Evolutionary conservation across 306 rosid species (phyloP), one percentile per base, ranked within the genome.

Genomic region (Quercus alba): DNA sequence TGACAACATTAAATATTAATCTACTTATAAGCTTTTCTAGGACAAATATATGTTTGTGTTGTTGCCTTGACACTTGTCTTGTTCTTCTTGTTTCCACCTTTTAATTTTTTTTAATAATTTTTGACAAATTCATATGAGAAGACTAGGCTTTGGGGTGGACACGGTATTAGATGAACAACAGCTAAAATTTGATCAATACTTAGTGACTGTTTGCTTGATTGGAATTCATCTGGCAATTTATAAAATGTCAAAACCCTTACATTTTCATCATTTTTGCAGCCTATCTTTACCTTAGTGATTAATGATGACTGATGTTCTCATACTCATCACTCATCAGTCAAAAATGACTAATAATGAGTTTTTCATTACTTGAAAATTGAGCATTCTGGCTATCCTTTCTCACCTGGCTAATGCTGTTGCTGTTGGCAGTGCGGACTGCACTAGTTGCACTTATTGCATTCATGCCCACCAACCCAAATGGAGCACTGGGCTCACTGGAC

Each of bases 381-480:
- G 21, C 35, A 28, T 23, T 20, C n/a, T 46, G 58, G 33, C 75
- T 23, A 25, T 12, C 41, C 35, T 49, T 57, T 31, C 13, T 75
- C 5, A 31, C 62, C 35, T 80, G 71, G 51, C 68, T 88, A 70
- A 72, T 74, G 30, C 74, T 21, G 58, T 77, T 70, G 66, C 11
- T 81, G 80, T 75, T 84, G 82, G 81, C 87, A 96, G 99, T 96
- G 54, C 92, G 99, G 75, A 96, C 99, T 73, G 99, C 99, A 79
- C 81, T 96, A 67, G 97, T 93, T 82, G 99, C 99, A 5, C 84
- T 96, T 56, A 91, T 96, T 85, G 99, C 99, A 21, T 96, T 93
- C 86, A 93, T 96, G 99, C 99, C 99, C 64, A 89, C 99, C 83
- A 89, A 78, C 74, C 98, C 99, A 81, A 91, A 90, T 84, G 98